Evolutionary conservation across 495 filamentous ascomycete species (phyloP).

Genomic region (Aspergillus leporis): DNA sequence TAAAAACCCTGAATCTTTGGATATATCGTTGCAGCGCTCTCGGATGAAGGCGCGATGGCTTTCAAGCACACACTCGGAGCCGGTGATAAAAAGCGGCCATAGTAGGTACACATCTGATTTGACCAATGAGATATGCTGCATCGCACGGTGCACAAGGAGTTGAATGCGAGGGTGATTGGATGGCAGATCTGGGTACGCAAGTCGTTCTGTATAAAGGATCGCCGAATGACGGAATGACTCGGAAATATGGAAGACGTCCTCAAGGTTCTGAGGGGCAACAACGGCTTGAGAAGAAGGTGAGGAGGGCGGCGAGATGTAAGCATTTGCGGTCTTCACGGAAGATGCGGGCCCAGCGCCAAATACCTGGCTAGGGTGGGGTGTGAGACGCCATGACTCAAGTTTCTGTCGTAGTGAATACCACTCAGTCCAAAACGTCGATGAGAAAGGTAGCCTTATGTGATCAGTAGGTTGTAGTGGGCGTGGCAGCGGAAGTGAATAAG

Average conservation of each 20-base stretch:
- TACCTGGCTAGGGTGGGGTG: slow-evolving; percentile 36
- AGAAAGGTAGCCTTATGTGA: slow-evolving; percentile 25
- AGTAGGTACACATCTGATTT: slow-evolving; percentile 86
- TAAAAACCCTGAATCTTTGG: slow-evolving; percentile 83
- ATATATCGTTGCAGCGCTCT: slow-evolving; percentile 79
- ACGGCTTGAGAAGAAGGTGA: slow-evolving; percentile 27
- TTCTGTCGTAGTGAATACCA: slow-evolving; percentile 77
- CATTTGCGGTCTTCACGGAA: slow-evolving; percentile 19
- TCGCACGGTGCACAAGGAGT: slow-evolving; percentile 73
- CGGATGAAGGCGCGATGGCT: slow-evolving; percentile 76
- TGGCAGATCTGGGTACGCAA: slow-evolving; percentile 74
- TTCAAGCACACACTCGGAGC: slow-evolving; percentile 86
- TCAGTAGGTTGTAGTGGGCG: slow-evolving; percentile 31
- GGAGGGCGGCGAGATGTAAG: slow-evolving; percentile 33
- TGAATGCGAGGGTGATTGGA: slow-evolving; percentile 79
- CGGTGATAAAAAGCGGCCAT: slow-evolving; percentile 91
- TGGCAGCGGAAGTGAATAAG: slow-evolving; percentile 31
- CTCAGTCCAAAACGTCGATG: slow-evolving; percentile 74
- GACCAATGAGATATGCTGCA: slow-evolving; percentile 79
- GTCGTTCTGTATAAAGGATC: slow-evolving; percentile 86
- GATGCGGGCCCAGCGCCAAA: slow-evolving; percentile 25
- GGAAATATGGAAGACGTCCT: slow-evolving; percentile 66
- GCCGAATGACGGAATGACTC: slow-evolving; percentile 90
- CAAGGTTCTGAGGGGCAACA: slow-evolving; percentile 39
- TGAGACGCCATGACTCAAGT: slow-evolving; percentile 81